These are phyloP conservation scores for Coffea eugenioides DNA, from an alignment of 257 asterid species.

Conservation along the genomic window DNA sequence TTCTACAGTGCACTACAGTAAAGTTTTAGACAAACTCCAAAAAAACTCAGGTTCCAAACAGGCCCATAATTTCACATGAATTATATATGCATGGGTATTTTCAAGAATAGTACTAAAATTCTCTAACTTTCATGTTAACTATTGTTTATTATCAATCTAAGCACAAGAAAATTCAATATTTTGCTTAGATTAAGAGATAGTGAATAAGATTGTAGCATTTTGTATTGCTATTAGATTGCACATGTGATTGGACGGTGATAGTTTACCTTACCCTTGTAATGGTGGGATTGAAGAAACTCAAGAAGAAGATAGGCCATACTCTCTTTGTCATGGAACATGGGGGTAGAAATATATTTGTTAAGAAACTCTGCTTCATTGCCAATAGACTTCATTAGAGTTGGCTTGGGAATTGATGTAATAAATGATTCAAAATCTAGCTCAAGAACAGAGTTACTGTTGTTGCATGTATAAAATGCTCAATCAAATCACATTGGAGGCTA, in stretches of 20 bases:
- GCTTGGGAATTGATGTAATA: conserved; percentile 76
- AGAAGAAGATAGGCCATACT: conserved; percentile 83
- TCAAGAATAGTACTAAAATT: too few relatives aligned
- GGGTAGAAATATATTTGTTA: conserved; percentile 86
- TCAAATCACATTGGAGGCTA: too few relatives aligned
- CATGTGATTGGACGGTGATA: not conserved
- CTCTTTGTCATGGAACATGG: conserved; percentile 89
- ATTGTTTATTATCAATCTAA: too few relatives aligned
- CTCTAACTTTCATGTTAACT: too few relatives aligned
- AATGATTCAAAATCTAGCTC: conserved; percentile 95
- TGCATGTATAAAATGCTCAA: conserved; percentile 23
- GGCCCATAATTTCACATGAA: too few relatives aligned
- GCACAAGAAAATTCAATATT: not conserved
- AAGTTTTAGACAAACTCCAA: too few relatives aligned
- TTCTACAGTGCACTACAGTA: too few relatives aligned
- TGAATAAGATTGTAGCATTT: not conserved
- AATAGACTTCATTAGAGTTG: conserved; percentile 88
- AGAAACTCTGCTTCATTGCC: conserved; percentile 96
- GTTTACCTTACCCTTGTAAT: conserved; percentile 76
- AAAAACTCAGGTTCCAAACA: too few relatives aligned
- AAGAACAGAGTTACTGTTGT: conserved; percentile 71
- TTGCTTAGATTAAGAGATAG: not conserved
- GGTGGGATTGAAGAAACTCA: conserved; percentile 69
- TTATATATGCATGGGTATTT: too few relatives aligned
- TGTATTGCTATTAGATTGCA: too few relatives aligned